Conservation (phyloP, 306 rosid species). For the Dalbergia cultrata region DNA sequence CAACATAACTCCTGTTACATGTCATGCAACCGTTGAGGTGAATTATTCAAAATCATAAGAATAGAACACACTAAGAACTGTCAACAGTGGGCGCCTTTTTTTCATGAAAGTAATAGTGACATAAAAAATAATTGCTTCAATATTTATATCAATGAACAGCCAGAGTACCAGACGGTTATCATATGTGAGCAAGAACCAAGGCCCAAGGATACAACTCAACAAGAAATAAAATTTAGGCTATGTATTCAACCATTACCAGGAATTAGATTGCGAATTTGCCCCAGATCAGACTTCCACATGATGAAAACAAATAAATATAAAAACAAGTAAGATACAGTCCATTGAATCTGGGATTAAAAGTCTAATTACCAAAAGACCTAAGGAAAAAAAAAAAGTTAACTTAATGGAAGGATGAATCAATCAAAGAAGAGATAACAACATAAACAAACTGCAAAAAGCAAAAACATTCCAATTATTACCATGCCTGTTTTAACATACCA, state of each 20-base stretch:
- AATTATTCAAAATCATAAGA: constrained; percentile 15
- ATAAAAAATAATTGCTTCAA: constrained; percentile 24
- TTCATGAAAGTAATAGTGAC: constrained; percentile 23
- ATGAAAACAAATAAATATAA: constrained; percentile 51
- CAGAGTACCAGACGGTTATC: background rate
- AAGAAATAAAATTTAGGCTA: constrained; percentile 39
- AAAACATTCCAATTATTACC: background rate
- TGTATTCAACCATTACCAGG: constrained; percentile 77
- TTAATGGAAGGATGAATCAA: background rate
- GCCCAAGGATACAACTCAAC: constrained; percentile 16
- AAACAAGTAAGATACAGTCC: constrained; percentile 58
- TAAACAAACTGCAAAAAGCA: constrained; percentile 22
- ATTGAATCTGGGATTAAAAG: constrained; percentile 29
- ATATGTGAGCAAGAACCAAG: constrained; percentile 20
- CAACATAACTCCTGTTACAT: constrained; percentile 28
- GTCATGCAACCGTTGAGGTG: constrained; percentile 22
- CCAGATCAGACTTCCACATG: constrained; percentile 94
- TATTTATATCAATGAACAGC: constrained; percentile 2
- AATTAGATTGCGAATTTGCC: constrained; percentile 87
- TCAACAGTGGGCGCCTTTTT: background rate
- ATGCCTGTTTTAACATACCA: constrained; percentile 62
- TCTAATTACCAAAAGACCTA: constrained; percentile 1
- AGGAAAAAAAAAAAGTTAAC: background rate
- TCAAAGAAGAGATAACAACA: background rate
- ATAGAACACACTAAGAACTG: constrained; percentile 4